A percentile compares a stretch with the other conserved stretches of the same genome.
phyloP scores from a whole-genome alignment of 495 filamentous ascomycete genomes.

The Penicillium paradoxum region DNA sequence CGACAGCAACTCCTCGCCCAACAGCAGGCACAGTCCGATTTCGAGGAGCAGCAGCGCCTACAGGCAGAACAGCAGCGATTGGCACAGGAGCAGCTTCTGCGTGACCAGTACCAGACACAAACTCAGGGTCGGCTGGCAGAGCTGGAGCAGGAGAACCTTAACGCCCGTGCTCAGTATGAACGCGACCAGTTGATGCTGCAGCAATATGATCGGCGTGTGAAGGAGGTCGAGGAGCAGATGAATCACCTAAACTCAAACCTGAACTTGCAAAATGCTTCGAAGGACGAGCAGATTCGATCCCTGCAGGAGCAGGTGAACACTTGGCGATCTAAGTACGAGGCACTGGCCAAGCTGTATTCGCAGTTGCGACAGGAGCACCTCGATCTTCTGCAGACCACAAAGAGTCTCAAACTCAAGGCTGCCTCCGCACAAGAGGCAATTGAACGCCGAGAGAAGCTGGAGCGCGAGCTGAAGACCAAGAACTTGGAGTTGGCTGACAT shows the following conservation, averaged over 20 bases:
- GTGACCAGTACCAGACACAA: conserved; percentile 83
- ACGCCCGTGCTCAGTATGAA: conserved; percentile 91
- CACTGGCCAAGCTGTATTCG: conserved; percentile 92
- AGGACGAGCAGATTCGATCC: conserved; percentile 89
- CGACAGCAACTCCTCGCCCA: conserved; percentile 75
- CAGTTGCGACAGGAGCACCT: conserved; percentile 94
- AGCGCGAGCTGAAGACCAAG: conserved; percentile 97
- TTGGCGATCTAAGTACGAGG: conserved; percentile 95
- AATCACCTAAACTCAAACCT: conserved; percentile 74
- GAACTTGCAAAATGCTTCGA: conserved; percentile 77
- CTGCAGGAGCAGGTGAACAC: conserved; percentile 94
- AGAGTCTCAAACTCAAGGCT: conserved; percentile 90
- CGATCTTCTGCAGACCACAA: conserved; percentile 90
- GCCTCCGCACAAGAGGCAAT: conserved; percentile 96
- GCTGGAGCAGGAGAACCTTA: conserved; percentile 89
- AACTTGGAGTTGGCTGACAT: conserved; percentile 97
- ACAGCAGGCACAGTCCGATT: conserved; percentile 81
- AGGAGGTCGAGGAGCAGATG: conserved; percentile 86
- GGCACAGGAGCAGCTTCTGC: conserved; percentile 82
- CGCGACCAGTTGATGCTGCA: conserved; percentile 94
- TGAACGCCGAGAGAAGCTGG: conserved; percentile 87
- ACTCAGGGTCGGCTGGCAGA: conserved; percentile 92
- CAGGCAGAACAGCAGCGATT: conserved; percentile 84
- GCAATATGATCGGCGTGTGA: conserved; percentile 92
- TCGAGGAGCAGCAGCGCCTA: conserved; percentile 88